Base-by-base conservation (phyloP, 2,329 filamentous ascomycete species). In the Xylariaceae sp. region DNA sequence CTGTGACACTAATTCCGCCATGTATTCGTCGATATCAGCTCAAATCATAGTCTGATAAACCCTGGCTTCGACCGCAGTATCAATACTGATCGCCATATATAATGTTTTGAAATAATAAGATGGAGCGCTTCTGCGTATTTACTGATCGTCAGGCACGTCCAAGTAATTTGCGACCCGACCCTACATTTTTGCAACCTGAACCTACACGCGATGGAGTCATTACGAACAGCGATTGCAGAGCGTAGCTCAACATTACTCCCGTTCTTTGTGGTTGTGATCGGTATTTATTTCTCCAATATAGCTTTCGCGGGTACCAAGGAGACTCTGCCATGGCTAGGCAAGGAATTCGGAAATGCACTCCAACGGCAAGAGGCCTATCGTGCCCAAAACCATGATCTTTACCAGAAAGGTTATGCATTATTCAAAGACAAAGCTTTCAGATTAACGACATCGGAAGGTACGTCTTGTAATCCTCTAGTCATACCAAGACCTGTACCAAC, bases 331-430 rank as follows among this genome's bases (percentile, higher is more conserved):
- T 36, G 61, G 11, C 33, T 62, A 2, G 60, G 59, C n/a, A 18
- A 17, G 5, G 60, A 59, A n/a, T 39, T 47, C 22, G 59, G 60
- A 27, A 47, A 47, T 33, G 50, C 56, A 2, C 51, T 55, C 41
- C 54, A 61, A 44, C 58, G 60, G 15, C 54, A 56, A 17, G 57
- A 61, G 17, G 58, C 56, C 14, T 62, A 55, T 39, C 45, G 58
- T 15, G 48, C 49, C 17, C 49, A 54, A 17, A 55, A 54, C 14
- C 31, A 46, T 5, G 51, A 58, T 1, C 52, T 62, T 7, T 62
- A 62, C 49, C 49, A 45, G 33, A 60, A 59, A 35, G 60, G 58
- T 7, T 60, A 61, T 47, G 47, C 57, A 1, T 19, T 53, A 11
- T 60, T 59, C 42, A 58, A 51, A 35, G 47, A 54, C n/a, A 55